Evolutionary conservation across 805 yeast genomes (phyloP).

Genomic region (Wickerhamiella shivajii): DNA sequence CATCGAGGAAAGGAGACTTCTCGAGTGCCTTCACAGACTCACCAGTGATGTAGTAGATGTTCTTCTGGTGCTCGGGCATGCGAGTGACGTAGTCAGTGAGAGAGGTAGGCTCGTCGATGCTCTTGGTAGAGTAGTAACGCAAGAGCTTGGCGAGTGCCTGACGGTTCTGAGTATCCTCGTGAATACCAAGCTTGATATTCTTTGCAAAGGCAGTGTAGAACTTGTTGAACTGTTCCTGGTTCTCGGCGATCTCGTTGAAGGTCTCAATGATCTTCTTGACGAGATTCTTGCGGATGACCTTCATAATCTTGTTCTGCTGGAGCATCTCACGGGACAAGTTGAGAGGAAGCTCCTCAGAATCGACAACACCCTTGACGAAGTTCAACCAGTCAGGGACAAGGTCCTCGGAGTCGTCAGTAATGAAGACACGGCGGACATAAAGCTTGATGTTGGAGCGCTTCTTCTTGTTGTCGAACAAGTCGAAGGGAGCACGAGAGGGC

Average conservation of each 20-base stretch:
- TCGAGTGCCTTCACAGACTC: conserved; percentile 95
- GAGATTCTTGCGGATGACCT: conserved; percentile 98
- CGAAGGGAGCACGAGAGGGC: conserved; percentile 99
- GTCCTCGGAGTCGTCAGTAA: conserved; percentile 99
- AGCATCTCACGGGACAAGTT: conserved; percentile 99
- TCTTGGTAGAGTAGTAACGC: conserved; percentile 94
- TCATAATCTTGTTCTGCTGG: conserved; percentile 98
- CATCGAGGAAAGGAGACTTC: conserved; percentile 98
- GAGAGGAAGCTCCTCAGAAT: conserved; percentile 98
- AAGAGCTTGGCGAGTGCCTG: conserved; percentile 84
- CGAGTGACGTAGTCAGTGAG: conserved; percentile 95
- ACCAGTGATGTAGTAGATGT: conserved; percentile 98
- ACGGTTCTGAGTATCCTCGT: conserved; percentile 98
- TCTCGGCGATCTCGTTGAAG: conserved; percentile 98
- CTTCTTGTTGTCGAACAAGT: conserved; percentile 95
- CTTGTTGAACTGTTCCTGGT: conserved; percentile 94
- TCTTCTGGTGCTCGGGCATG: conserved; percentile 99
- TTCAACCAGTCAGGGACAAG: conserved; percentile 98
- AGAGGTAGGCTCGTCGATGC: conserved; percentile 86
- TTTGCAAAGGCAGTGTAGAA: conserved; percentile 96
- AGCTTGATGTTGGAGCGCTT: conserved; percentile 98
- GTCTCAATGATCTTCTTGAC: conserved; percentile 97
- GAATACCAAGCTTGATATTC: conserved; percentile 97
- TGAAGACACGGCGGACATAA: conserved; percentile 98
- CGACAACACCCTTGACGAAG: conserved; percentile 98